Evolutionary conservation across 148 eudicot genomes (phyloP), one percentile per base, ranked within the genome.

Genomic region (Chenopodium formosanum): DNA sequence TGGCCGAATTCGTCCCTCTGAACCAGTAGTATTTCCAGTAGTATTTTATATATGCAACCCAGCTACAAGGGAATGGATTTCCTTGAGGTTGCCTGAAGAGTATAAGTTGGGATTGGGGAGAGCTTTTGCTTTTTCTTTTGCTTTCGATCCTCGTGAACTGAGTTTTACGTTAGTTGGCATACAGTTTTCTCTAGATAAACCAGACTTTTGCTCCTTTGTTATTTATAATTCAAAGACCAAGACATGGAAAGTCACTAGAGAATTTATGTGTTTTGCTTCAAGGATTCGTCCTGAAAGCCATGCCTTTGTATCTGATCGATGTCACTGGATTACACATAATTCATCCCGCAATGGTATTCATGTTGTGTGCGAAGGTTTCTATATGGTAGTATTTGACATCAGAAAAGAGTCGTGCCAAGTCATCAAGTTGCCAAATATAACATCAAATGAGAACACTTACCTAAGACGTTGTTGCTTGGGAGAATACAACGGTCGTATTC

Each of bases 331-430:
- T 2, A 73, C 76, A 8, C 11, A 48, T n/a, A 46, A 22, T 25
- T 34, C 1, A 6, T 1, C 16, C 22, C 4, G 52, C 52, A 2
- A 7, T 70, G 73, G 22, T 22, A 20, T 4, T 31, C 7, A 19
- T 32, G 9, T 17, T 13, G 8, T 9, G 9, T 6, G 8, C 47
- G 34, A 14, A 32, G 73, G 34, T 37, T 73, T 40, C 75, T 9
- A 73, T 22, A 47, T 73, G 76, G 29, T 73, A 20, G 19, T 73
- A 73, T 73, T 73, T 14, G 76, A 73, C 76, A 48, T 73, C 20
- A 23, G 11, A 4, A 25, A 73, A 22, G 31, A 46, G 60, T 73
- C 76, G 20, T 73, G 76, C 50, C 29, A 73, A 64, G 53, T 73
- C 27, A 46, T 73, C 60, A 73, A 73, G 14, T 47, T 73, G 76